Conservation (phyloP, 2,329 filamentous ascomycete genomes). For the Xylariaceae sp. region DNA sequence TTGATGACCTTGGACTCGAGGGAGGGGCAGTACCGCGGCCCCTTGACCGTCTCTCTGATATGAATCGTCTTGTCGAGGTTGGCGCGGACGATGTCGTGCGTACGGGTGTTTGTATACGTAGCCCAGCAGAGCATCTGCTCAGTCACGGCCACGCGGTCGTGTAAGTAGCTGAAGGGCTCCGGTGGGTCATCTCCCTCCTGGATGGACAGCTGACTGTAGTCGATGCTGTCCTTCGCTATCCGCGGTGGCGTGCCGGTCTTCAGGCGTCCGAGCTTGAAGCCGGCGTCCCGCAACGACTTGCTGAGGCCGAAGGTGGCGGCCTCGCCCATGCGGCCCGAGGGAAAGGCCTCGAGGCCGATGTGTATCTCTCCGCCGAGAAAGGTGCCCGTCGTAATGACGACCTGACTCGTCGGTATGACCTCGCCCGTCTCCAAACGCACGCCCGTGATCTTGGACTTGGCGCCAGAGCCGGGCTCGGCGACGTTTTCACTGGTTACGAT, state of each 20-base stretch:
- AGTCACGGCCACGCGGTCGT: conserved; percentile 69
- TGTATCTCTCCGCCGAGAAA: conserved; percentile 96
- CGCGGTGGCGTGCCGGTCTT: conserved; percentile 96
- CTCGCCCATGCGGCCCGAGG: conserved; percentile 89
- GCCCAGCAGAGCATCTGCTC: conserved; percentile 81
- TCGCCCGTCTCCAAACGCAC: conserved; percentile 84
- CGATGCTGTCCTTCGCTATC: conserved; percentile 73
- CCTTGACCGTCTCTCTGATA: conserved; percentile 90
- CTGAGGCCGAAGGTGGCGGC: conserved; percentile 88
- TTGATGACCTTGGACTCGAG: conserved; percentile 90
- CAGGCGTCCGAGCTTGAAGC: conserved; percentile 80
- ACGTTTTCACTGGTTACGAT: conserved; percentile 65
- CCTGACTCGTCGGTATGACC: conserved; percentile 70
- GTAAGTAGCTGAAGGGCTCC: conserved; percentile 85
- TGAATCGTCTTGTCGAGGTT: conserved; percentile 97
- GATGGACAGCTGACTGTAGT: conserved; percentile 64
- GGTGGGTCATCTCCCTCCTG: conserved; percentile 83
- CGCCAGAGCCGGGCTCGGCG: conserved; percentile 38
- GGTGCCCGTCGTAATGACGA: conserved; percentile 93
- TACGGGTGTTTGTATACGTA: conserved; percentile 77
- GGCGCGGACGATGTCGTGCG: conserved; percentile 76
- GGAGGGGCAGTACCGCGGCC: conserved; percentile 91
- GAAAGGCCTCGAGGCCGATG: conserved; percentile 78
- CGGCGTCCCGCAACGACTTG: conserved; percentile 81
- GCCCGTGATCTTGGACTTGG: conserved; percentile 71